Evolutionary conservation across 73 alveolate genomes (phyloP), one percentile per base, ranked within the genome.

Genomic region (Paraurostyla sp.): DNA sequence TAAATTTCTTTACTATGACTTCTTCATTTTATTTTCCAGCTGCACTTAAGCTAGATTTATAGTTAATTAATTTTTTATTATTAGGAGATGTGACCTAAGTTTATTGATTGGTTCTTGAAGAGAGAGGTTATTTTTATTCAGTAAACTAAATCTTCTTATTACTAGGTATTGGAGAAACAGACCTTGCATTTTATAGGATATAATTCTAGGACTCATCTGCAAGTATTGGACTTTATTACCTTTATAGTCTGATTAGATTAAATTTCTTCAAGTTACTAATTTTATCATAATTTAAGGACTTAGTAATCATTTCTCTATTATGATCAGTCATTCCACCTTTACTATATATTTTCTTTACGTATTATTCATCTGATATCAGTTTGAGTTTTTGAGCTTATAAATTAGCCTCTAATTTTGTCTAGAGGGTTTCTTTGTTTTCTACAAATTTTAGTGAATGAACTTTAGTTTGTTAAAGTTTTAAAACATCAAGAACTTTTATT

Each of bases 1-100:
- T 56, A 30, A 73, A 73, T 73, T 73, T 48, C 27, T 43, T 42
- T 11, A 73, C 51, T 23, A 73, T 4, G 46, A 49, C 35, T 3
- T 4, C 6, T 46, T 73, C 86, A 73, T 56, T 48, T 25, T 73
- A 30, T 73, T 73, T 73, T 9, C 86, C 86, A 20, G 71, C 4
- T 3, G 46, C 71, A 73, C 86, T 73, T 46, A 73, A 36, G 29
- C 86, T 73, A 1, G 86, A 9, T 73, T 43, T 43, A 13, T 18
- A 7, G 30, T 18, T 3, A 32, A 36, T 1, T 36, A 15, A 11
- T 68, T 40, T 68, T 41, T 68, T 68, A 13, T 33, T 32, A 33
- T 7, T 4, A 9, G 4, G 11, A 27, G 38, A 16, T 45, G n/a
- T 15, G 20, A 43, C 29, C 71, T 45, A 2, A 30, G 33, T n/a